Base-by-base conservation (phyloP, 2,329 filamentous ascomycete genomes). In the Trichoderma pleuroti region DNA sequence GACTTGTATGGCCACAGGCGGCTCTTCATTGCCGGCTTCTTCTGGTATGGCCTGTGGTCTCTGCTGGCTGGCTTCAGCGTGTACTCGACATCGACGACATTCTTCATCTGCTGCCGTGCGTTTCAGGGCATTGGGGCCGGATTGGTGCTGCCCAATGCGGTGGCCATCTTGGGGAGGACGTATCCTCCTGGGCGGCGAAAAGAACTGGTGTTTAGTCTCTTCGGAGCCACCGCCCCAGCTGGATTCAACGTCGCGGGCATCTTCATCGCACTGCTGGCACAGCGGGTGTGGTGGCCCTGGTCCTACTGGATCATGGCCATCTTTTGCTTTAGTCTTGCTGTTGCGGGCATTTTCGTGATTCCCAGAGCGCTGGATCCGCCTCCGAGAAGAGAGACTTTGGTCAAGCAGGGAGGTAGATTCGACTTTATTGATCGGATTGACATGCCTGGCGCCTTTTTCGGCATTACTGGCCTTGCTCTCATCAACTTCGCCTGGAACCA, bases 401-500 rank as follows among this genome's bases (percentile, higher is more conserved):
- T 68, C 2, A 49, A 60, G n/a, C 56, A 49, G 52, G 67, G 21
- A 16, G 30, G 57, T 49, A 54, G 56, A 52, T 26, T 46, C 72
- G 57, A 62, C n/a, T 62, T 73, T 4, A 65, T 77, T 39, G 60
- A 70, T 16, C 74, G 74, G 18, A 71, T 82, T 18, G 82, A 83
- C 70, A 68, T 80, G 14, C 75, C 76, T 5, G 81, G 80, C 7
- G 77, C 78, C 11, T 24, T 78, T 28, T 72, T 76, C 2, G 88
- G 88, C 2, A 81, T 90, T 24, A 79, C 80, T 0, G 85, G 83
- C 0, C 80, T 91, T 32, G 81, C 87, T 0, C 78, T 91, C 5
- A 82, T 90, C 77, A 89, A 89, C 74, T 86, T 91, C 73, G 85
- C 87, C 1, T 90, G 87, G 86, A 90, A 89, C 74, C 87, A 91